phyloP scores from a whole-genome alignment of 129 eudicot genomes.

The Mikania micrantha region DNA sequence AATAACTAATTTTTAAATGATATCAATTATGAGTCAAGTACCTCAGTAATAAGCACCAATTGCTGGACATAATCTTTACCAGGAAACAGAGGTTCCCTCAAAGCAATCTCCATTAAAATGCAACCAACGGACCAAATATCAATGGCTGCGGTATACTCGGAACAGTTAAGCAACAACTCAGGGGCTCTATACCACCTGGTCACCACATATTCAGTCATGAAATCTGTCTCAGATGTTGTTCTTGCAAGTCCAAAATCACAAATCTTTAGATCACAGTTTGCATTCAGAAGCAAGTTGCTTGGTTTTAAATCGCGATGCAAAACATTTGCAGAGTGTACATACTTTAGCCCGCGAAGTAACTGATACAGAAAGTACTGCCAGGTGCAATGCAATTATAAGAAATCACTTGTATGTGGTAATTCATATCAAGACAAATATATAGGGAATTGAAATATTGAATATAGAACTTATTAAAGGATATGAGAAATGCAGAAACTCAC shows the following conservation, averaged over 20 bases:
- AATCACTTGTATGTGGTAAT: neutral
- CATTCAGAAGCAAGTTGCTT: conserved; percentile 62
- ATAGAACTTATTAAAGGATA: neutral
- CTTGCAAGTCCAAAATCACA: conserved; percentile 96
- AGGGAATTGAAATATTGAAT: too few species aligned
- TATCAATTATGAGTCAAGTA: neutral
- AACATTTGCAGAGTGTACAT: conserved; percentile 79
- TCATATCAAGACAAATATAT: neutral
- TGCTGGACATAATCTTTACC: conserved; percentile 57
- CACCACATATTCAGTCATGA: conserved; percentile 90
- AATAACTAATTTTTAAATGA: too few species aligned
- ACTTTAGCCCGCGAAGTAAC: conserved; percentile 71
- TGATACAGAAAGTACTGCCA: conserved; percentile 84
- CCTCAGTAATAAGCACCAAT: conserved; percentile 75
- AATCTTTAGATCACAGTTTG: conserved; percentile 82
- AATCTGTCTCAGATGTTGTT: conserved; percentile 77
- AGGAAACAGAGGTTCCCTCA: conserved; percentile 44
- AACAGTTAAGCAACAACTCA: conserved; percentile 74
- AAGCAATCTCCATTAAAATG: conserved; percentile 72
- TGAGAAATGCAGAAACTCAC: conserved; percentile 7
- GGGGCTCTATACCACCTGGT: conserved; percentile 96
- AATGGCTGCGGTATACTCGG: conserved; percentile 86
- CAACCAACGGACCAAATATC: conserved; percentile 97
- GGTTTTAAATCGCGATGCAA: conserved; percentile 44
- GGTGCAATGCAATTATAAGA: conserved; percentile 1